Base-by-base conservation (phyloP, 208 protist species). In the Jaenimonas drosophilae region DNA sequence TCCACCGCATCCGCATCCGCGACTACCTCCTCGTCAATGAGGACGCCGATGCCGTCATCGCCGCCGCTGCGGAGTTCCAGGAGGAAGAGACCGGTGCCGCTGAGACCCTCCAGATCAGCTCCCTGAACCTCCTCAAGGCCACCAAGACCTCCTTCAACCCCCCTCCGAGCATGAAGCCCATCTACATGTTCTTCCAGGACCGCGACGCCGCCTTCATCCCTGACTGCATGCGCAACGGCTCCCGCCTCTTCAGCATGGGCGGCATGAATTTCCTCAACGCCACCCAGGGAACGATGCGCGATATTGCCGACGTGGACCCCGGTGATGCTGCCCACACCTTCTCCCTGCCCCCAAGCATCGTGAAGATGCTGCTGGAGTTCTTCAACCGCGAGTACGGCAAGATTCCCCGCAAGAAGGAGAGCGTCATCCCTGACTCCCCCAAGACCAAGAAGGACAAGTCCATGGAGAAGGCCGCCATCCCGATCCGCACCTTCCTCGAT, bases 201-300 rank as follows among this genome's bases (percentile, higher is more conserved):
- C 64, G 63, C 53, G 80, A 79, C 36, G 76, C 59, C 28, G 62
- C 71, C 23, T 89, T 83, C 59, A 71, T 89, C 33, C 76, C 80
- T 2, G 54, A 68, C 0, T 67, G 71, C 25, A 57, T 89, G 47
- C 75, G 80, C 24, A 66, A 74, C 36, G 80, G 80, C 21, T 86
- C 76, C 7, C 71, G 80, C 2, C 63, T 76, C 30, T 64, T 89
- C 52, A 59, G 71, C 26, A 63, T 81, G 24, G 54, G 73, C 53
- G 50, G 44, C 9, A 45, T 36, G 23, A 43, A 42, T 41, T 55
- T 37, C 27, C 32, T 42, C 17, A 30, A 48, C 39, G 44, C 53
- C 24, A 33, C 0, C 21, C 37, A 42, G 14, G 52, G 47, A 17
- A 19, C 6, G 16, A 20, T 19, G 21, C 43, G 30, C 29, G 38